Evolutionary conservation across 495 filamentous ascomycete genomes (phyloP).

Genomic region (Pseudoneurospora amorphoporcata): DNA sequence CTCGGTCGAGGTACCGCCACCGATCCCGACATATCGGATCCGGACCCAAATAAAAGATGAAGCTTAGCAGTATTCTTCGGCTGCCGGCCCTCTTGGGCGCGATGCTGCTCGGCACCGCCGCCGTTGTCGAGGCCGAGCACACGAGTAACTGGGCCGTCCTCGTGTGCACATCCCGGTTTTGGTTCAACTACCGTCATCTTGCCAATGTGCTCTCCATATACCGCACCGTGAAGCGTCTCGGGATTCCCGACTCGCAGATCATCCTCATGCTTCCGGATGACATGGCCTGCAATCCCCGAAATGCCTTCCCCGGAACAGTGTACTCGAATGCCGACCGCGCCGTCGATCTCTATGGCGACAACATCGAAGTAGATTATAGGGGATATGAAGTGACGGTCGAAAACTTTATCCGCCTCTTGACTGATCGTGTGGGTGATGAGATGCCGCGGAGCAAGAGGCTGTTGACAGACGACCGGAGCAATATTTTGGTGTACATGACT

Average conservation of each 20-base stretch:
- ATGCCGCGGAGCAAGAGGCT: slow-evolving; percentile 89
- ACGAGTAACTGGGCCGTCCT: slow-evolving; percentile 98
- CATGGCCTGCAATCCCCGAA: slow-evolving; percentile 98
- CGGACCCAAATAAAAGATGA: slow-evolving; percentile 21
- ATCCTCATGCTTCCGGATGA: slow-evolving; percentile 99
- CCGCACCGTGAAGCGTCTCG: slow-evolving; percentile 94
- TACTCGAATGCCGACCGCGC: slow-evolving; percentile 97
- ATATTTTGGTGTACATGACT: slow-evolving; percentile 98
- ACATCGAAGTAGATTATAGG: slow-evolving; percentile 97
- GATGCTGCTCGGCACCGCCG: slow-evolving; percentile 31
- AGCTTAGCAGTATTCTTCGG: slow-evolving; percentile 22
- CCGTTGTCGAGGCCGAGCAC: slow-evolving; percentile 55
- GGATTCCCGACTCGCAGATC: slow-evolving; percentile 97
- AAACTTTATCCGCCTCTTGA: slow-evolving; percentile 93
- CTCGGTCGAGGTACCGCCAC: not conserved
- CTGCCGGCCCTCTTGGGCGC: slow-evolving; percentile 34
- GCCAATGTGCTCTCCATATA: slow-evolving; percentile 97
- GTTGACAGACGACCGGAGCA: slow-evolving; percentile 85
- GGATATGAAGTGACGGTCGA: slow-evolving; percentile 98
- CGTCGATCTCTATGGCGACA: slow-evolving; percentile 93
- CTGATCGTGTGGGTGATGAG: slow-evolving; percentile 84
- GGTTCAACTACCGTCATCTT: slow-evolving; percentile 99
- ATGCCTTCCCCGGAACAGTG: slow-evolving; percentile 93
- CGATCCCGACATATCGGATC: not conserved
- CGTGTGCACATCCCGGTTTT: slow-evolving; percentile 96